phyloP scores from a whole-genome alignment of 345 rosid species.

The Eucalyptus melliodora region DNA sequence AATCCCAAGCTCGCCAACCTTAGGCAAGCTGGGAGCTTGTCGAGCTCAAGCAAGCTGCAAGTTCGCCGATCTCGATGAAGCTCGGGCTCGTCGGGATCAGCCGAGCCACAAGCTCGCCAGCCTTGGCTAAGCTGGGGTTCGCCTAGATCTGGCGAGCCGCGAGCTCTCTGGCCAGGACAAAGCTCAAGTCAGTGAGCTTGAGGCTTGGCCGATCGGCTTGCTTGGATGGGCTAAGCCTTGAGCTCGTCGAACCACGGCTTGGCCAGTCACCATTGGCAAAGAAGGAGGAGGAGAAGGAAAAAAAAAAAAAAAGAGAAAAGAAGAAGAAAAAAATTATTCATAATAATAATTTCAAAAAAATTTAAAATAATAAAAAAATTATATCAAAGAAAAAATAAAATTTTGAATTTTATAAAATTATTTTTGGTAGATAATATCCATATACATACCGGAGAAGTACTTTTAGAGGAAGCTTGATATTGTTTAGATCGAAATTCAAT shows the following conservation, averaged over 20 bases:
- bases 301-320: fast-evolving
- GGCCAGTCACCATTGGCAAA: too few species aligned
- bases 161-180: fast-evolving
- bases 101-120: too few species aligned
- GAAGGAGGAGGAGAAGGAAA: fast-evolving
- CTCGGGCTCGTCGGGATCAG: fast-evolving
- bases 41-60: fast-evolving
- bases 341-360: too few species aligned
- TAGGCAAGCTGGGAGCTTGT: too few species aligned
- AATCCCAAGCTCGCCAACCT: fast-evolving
- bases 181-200: fast-evolving
- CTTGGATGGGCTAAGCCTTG: fast-evolving
- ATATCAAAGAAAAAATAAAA: too few species aligned
- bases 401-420: too few species aligned
- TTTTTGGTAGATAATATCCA: too few species aligned
- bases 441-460: too few species aligned
- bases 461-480: too few species aligned
- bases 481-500: too few species aligned
- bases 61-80: fast-evolving
- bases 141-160: fast-evolving
- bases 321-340: too few species aligned
- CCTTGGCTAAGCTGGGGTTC: fast-evolving
- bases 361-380: too few species aligned
- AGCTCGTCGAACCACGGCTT: fast-evolving
- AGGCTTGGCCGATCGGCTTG: fast-evolving